Conservation (phyloP, 2,329 filamentous ascomycete species). For the Epichloe glyceriae region DNA sequence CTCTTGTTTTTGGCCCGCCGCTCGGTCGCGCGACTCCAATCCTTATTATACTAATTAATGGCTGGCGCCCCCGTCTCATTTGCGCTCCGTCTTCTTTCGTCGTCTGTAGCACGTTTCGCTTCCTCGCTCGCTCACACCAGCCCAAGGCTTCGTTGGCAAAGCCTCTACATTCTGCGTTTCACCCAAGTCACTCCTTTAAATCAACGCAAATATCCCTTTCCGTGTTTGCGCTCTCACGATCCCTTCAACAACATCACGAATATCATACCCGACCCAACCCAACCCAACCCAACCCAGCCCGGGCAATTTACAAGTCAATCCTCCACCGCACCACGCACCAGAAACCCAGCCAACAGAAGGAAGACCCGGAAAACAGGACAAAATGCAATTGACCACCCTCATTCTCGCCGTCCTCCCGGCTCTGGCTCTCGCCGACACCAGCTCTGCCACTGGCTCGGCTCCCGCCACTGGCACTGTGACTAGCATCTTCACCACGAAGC, state of each 20-base stretch:
- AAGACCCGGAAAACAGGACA: background rate
- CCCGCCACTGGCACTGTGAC: constrained; percentile 33
- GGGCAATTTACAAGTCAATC: no score
- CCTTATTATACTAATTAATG: background rate
- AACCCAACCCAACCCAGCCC: no score
- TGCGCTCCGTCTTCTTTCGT: constrained; percentile 6
- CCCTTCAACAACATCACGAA: background rate
- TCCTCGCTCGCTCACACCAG: constrained; percentile 12
- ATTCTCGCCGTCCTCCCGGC: constrained; percentile 39
- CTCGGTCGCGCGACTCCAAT: background rate
- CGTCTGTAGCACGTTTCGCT: constrained; percentile 10
- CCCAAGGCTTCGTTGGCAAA: constrained; percentile 43
- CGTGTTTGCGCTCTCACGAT: constrained; percentile 3
- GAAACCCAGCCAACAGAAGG: no score
- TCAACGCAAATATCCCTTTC: background rate
- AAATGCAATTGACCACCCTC: constrained; percentile 24
- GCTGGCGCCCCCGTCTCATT: background rate
- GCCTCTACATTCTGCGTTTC: constrained; percentile 23
- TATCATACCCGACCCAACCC: no score
- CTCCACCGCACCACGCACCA: no score
- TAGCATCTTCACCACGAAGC: constrained; percentile 35
- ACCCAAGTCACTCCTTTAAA: constrained; percentile 8
- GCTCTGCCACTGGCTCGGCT: constrained; percentile 3
- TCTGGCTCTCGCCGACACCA: constrained; percentile 33
- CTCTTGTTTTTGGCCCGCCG: background rate